A percentile compares a stretch with the other conserved stretches of the same genome.
Evolutionary conservation across 2,329 filamentous ascomycete genomes (phyloP).

Genomic region (Talaromyces sp.): DNA sequence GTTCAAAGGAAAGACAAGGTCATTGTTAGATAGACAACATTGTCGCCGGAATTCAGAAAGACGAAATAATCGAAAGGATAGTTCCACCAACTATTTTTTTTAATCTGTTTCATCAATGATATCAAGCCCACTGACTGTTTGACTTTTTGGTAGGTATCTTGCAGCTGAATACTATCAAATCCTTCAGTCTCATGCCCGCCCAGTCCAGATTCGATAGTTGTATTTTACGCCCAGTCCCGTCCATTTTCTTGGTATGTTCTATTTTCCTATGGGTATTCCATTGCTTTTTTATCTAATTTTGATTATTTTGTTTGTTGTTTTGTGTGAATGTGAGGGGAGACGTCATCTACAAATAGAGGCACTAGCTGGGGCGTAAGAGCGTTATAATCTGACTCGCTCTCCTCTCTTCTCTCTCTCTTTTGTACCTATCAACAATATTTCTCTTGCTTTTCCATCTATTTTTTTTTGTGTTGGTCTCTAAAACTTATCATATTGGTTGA

Average conservation of each 20-base stretch:
- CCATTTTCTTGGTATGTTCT: neutral
- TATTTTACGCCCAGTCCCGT: neutral
- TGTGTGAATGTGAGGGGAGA: neutral
- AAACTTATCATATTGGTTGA: neutral
- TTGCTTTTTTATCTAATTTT: neutral
- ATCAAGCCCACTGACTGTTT: too few species aligned
- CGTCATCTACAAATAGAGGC: neutral
- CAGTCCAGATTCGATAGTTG: too few species aligned
- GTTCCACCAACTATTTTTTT: neutral
- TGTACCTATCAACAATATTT: neutral
- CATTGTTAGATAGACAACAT: neutral
- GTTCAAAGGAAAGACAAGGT: too few species aligned
- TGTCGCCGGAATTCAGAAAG: neutral
- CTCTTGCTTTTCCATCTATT: neutral
- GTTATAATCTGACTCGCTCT: neutral
- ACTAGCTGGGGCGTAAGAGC: neutral
- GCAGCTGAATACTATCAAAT: neutral
- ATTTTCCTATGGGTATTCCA: neutral
- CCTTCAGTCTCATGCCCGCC: neutral
- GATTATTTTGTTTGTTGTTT: neutral
- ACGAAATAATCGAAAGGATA: neutral
- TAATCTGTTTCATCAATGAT: neutral
- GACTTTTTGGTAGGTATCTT: neutral
- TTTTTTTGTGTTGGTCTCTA: neutral
- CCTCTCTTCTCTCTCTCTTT: neutral